phyloP scores from a whole-genome alignment of 331 rosid genomes.

The Malus hybrid region DNA sequence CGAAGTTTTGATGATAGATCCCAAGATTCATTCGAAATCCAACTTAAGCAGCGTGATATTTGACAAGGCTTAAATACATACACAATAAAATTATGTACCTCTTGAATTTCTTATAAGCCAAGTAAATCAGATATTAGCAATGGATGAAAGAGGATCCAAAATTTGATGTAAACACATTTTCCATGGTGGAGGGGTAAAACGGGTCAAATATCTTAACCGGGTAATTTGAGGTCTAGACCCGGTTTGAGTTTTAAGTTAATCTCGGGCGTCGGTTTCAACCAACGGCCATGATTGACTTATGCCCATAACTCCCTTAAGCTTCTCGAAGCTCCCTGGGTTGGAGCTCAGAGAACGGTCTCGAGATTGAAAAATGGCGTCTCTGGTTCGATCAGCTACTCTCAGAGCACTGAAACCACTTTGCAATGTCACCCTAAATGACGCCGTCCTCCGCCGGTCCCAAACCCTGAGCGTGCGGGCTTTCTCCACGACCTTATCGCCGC shows the following conservation, averaged over 20 bases:
- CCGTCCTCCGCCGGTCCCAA: neutral
- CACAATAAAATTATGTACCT: neutral
- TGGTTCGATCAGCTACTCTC: slow-evolving; percentile 32
- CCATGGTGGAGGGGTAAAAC: neutral
- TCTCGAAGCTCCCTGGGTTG: neutral
- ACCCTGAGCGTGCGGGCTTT: slow-evolving; percentile 29
- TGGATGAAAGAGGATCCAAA: too few species aligned
- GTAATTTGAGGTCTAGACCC: neutral
- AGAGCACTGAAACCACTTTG: slow-evolving; percentile 11
- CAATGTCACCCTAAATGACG: neutral
- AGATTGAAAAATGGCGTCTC: slow-evolving; percentile 15
- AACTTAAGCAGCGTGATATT: too few species aligned
- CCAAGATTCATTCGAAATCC: too few species aligned
- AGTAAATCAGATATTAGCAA: too few species aligned
- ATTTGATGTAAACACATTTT: too few species aligned
- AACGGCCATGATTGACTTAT: neutral
- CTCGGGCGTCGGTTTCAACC: neutral
- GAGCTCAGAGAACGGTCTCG: neutral
- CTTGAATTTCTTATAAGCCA: too few species aligned
- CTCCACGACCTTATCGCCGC: slow-evolving; percentile 63
- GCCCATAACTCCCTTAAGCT: neutral
- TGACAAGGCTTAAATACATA: too few species aligned
- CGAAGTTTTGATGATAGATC: too few species aligned
- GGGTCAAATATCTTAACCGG: neutral
- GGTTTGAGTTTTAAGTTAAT: neutral